Evolutionary conservation across 306 rosid genomes (phyloP).

Genomic region (Myrica gale): DNA sequence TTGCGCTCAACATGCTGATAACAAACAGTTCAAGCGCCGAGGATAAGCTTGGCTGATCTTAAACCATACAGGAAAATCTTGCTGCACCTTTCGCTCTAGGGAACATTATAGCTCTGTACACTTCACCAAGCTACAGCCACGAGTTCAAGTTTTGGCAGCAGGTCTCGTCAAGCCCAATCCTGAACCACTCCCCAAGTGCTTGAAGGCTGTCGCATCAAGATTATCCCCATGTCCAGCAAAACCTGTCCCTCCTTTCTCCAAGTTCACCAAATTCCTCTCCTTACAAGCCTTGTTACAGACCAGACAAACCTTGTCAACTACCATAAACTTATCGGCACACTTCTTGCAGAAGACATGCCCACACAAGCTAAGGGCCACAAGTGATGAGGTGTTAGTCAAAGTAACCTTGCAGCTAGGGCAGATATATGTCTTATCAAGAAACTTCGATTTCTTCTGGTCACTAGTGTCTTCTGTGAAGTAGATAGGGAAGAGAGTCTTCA

Average conservation of each 20-base stretch:
- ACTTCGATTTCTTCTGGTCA: conserved; percentile 58
- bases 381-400: conserved; percentile 73
- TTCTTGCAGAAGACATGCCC: conserved; percentile 94
- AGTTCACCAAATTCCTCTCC: conserved; percentile 70
- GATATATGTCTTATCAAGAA: conserved; percentile 58
- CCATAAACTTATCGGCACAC: conserved; percentile 88
- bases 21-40: background rate
- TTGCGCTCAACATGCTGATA: background rate
- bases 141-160: conserved; percentile 64
- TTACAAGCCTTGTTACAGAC: conserved; percentile 85
- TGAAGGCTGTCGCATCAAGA: conserved; percentile 88
- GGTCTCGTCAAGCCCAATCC: conserved; percentile 96
- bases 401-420: conserved; percentile 97
- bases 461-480: conserved; percentile 72
- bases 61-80: background rate
- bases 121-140: background rate
- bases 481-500: conserved; percentile 78
- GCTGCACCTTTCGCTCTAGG: conserved; percentile 2
- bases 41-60: background rate
- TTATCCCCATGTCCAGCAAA: conserved; percentile 81
- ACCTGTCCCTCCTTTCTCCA: conserved; percentile 91
- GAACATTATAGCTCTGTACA: conserved; percentile 3
- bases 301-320: conserved; percentile 86
- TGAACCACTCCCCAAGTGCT: conserved; percentile 97
- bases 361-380: conserved; percentile 84